Conservation (phyloP, 108 stramenopile species). For the Skeletonema tropicum region DNA sequence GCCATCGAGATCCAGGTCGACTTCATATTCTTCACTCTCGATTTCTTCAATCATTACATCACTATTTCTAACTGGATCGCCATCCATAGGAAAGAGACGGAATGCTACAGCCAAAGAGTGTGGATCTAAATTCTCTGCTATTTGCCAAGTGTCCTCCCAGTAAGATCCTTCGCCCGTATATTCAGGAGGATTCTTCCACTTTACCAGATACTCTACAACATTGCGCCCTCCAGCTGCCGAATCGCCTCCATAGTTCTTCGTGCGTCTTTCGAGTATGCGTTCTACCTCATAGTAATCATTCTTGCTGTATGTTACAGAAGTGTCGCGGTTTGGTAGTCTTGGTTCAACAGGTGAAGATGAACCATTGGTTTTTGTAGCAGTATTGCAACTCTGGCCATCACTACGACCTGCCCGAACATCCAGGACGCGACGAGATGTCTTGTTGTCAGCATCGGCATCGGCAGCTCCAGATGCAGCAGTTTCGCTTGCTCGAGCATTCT, state of each 20-base stretch:
- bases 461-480: no score
- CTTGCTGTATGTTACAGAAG: background rate
- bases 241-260: conserved; percentile 16
- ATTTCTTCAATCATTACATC: background rate
- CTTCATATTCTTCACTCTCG: background rate
- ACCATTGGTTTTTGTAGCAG: background rate
- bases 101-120: conserved; percentile 35
- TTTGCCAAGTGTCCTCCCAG: conserved; percentile 27
- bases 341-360: background rate
- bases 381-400: background rate
- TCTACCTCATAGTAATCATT: conserved; percentile 38
- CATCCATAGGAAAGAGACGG: conserved; percentile 31
- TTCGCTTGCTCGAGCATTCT: no score
- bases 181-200: conserved; percentile 32
- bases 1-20: conserved; percentile 13
- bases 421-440: background rate
- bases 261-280: conserved; percentile 28
- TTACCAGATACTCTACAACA: conserved; percentile 35
- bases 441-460: no score
- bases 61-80: conserved; percentile 9
- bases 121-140: conserved; percentile 39
- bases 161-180: background rate
- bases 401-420: background rate
- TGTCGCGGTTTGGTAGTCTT: background rate
- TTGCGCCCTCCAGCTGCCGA: background rate